Base-by-base conservation (phyloP, 305 asterid species). In the Fraxinus velutina region DNA sequence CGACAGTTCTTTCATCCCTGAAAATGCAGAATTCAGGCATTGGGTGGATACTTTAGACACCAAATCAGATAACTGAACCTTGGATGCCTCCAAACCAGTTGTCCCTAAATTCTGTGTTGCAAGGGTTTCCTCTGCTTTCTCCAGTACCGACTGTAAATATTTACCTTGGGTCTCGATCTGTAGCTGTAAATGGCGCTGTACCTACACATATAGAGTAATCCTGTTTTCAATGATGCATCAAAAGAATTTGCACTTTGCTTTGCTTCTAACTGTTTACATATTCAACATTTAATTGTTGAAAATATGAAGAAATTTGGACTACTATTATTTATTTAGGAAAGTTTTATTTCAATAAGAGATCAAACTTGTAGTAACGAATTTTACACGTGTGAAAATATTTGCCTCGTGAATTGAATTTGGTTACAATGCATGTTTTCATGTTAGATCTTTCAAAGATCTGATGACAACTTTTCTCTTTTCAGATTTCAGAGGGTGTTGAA, bases 111-210 rank as follows among this genome's bases (percentile, higher is more conserved):
- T 90, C 82, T 91, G 97, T 62, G 88, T 88, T 83, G 93, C 97
- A 33, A 96, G 92, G 52, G 97, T 92, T 79, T 94, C 98, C 72
- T 96, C 97, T 79, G 99, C 98, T 81, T 92, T 93, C 86, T 96
- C 98, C 52, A 96, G 93, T 75, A 96, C 99, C 17, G 90, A 84
- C 84, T 96, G 97, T 80, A 94, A 79, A 79, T 93, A 93, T 88
- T 93, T 94, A 34, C 98, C 98, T 86, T 94, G 98, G 55, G 98
- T 96, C 92, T 94, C 98, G 86, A 94, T 91, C 39, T 93, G 80
- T 83, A 94, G 91, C 92, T 95, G 99, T 86, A 93, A 87, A 84
- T 91, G 97, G 32, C 97, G 93, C 79, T 95, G 98, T 81, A 96
- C 99, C 99, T 95, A 84, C 79, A 77, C 64, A 81, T 76, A 83